A percentile compares a stretch with the other conserved stretches of the same genome.
phyloP scores from a whole-genome alignment of 805 yeast species.

The Pichia nanzhaoensis region DNA sequence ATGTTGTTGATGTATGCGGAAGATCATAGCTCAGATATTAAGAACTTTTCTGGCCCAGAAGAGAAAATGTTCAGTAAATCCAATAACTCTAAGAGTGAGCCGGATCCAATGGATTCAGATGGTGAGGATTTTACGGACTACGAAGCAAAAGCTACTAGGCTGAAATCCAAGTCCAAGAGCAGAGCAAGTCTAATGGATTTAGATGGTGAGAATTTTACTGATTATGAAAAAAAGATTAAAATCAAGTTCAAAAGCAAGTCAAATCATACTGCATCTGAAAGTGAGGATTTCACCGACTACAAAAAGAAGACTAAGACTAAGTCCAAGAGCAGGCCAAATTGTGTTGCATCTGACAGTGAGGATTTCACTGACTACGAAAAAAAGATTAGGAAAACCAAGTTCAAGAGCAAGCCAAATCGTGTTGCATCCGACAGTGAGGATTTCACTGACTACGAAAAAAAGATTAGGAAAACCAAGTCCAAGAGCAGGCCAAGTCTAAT shows the following conservation, averaged over 20 bases:
- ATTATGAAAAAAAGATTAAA: background rate
- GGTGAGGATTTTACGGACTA: background rate
- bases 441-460: background rate
- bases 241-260: background rate
- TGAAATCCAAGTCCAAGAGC: background rate
- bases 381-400: background rate
- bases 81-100: background rate
- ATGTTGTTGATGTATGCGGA: conserved; percentile 1
- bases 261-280: background rate
- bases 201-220: background rate
- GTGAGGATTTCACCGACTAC: background rate
- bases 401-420: conserved; percentile 2
- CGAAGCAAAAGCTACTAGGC: background rate
- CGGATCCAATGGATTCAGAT: conserved; percentile 1
- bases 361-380: background rate
- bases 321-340: background rate
- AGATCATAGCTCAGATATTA: background rate
- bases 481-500: conserved; percentile 1
- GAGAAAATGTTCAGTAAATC: background rate
- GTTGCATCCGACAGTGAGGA: conserved; percentile 3
- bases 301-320: background rate
- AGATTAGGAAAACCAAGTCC: background rate
- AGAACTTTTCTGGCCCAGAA: background rate
- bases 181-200: background rate
- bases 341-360: background rate